A percentile compares a stretch with the other conserved stretches of the same genome.
Conservation (phyloP, 164 flowering plant genomes). For the Piper longum region DNA sequence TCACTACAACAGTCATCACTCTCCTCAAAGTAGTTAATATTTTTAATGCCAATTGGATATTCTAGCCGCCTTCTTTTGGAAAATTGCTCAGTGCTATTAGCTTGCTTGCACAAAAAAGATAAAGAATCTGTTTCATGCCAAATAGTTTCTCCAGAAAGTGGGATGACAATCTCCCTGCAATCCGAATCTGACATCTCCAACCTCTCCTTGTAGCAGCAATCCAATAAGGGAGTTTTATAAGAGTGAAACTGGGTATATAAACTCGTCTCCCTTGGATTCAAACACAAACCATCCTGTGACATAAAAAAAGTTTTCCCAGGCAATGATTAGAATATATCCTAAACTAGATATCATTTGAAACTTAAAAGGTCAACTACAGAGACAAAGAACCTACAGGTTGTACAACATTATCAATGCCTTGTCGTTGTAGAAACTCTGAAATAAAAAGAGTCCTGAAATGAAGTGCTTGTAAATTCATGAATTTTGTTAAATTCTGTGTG, state of each 20-base stretch:
- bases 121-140: not conserved
- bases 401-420: not conserved
- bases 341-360: not conserved
- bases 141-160: not conserved
- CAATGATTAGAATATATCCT: not conserved
- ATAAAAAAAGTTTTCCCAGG: not conserved
- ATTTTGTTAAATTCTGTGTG: not conserved
- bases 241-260: not conserved
- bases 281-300: not conserved
- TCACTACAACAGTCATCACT: not conserved
- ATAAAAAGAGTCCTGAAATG: not conserved
- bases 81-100: not conserved
- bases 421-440: slow-evolving; percentile 1
- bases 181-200: not conserved
- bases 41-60: not conserved
- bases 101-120: not conserved
- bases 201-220: not conserved
- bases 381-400: not conserved
- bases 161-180: not conserved
- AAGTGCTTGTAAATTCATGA: not conserved
- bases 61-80: not conserved
- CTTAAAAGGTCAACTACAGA: not conserved
- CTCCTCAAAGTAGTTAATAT: not conserved
- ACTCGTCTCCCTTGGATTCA: not conserved
- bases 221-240: not conserved